Base-by-base conservation (phyloP, 2,329 filamentous ascomycete genomes). In the Rugonectria rugulosa region DNA sequence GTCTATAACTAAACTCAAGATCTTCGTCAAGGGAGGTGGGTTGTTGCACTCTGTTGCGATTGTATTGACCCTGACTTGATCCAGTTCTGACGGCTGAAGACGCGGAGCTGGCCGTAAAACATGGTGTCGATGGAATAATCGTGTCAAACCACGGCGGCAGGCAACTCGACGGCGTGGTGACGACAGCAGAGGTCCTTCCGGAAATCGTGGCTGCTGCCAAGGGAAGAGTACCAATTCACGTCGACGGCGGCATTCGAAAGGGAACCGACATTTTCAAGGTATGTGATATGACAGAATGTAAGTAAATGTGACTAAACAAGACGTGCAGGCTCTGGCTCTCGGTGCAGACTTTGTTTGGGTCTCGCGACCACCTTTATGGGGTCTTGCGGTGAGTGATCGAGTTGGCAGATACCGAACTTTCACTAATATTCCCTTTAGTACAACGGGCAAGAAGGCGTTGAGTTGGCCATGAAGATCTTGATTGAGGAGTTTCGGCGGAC, bases 181-280 rank as follows among this genome's bases (percentile, higher is more conserved):
- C 53, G 3, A 56, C 53, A 11, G 53, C 53, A 2, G 46, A 56
- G 10, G 53, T 27, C 4, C 46, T 56, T 9, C 46, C 53, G 7
- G 53, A 56, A 36, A 37, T 56, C 27, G 46, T 56, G 12, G 46
- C 53, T 4, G 53, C 53, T n/a, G 53, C 46, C 6, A 46, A 29
- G 24, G 53, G 53, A 4, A 32, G 53, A 40, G 53, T 56, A 3
- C 45, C 45, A 4, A 15, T 56, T 32, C 53, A 56, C 19, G 46
- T 56, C 9, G 53, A 56, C 8, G 53, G 53, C 24, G 53, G 53
- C 4, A 50, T 56, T 4, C 45, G 53, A 7, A 56, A 56, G 46
- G 53, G 53, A 32, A 56, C 53, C 8, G 53, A 56, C 7, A 50
- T 56, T 15, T 56, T 56, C 46, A 55, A 55, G 45, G 53, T 50